Conservation (phyloP, 176 grass and related monocot genomes). For the Eleusine indica region DNA sequence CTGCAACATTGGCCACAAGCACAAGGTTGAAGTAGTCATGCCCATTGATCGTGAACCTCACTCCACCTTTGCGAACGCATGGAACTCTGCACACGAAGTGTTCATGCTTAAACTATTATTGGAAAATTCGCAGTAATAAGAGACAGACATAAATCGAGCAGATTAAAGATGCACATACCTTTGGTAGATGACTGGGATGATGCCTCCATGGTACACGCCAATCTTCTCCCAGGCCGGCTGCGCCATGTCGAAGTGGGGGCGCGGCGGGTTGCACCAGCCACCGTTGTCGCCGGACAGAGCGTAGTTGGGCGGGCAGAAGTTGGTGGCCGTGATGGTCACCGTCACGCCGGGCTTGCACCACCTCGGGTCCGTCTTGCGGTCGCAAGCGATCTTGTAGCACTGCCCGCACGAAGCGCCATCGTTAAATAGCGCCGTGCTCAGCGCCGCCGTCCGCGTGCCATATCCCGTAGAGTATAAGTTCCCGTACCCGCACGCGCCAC, state of each 20-base stretch:
- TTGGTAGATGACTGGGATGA: constrained; percentile 55
- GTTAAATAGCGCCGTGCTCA: constrained; percentile 93
- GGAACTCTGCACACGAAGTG: constrained; percentile 25
- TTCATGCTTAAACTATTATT: neutral
- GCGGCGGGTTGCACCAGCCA: constrained; percentile 73
- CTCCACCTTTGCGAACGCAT: constrained; percentile 37
- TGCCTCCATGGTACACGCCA: constrained; percentile 49
- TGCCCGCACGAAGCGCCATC: constrained; percentile 48
- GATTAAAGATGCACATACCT: neutral
- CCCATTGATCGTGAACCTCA: constrained; percentile 50
- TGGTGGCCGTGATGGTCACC: constrained; percentile 65
- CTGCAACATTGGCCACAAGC: constrained; percentile 42
- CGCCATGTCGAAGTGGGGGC: constrained; percentile 70
- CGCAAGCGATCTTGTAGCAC: constrained; percentile 59
- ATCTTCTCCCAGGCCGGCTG: constrained; percentile 80
- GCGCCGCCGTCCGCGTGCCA: constrained; percentile 65
- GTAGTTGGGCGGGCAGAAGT: constrained; percentile 76
- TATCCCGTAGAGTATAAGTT: constrained; percentile 48
- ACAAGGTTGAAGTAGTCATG: constrained; percentile 46
- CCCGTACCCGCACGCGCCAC: constrained; percentile 59
- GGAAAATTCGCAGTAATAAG: neutral
- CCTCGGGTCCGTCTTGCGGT: constrained; percentile 8
- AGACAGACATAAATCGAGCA: neutral
- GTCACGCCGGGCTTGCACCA: constrained; percentile 43
- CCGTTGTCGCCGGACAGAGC: constrained; percentile 44